phyloP scores from a whole-genome alignment of 768 basidiomycete species.

The Lentinula edodes region DNA sequence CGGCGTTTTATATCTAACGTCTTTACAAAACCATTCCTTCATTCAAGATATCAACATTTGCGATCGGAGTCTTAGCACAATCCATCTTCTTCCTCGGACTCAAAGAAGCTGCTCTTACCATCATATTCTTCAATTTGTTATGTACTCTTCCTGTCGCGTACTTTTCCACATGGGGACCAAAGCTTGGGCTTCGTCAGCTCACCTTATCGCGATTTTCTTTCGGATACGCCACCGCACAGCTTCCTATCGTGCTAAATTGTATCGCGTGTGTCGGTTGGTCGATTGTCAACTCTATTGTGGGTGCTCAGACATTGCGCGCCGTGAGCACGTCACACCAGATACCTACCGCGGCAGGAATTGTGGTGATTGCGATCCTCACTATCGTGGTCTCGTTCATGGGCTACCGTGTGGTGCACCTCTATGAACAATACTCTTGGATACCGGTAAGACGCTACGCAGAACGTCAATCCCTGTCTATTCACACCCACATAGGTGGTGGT shows the following conservation, averaged over 20 bases:
- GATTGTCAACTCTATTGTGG: constrained; percentile 57
- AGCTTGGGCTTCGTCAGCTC: constrained; percentile 59
- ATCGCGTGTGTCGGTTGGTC: constrained; percentile 48
- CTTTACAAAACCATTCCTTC: neutral
- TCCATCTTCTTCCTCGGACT: neutral
- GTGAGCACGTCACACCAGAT: constrained; percentile 2
- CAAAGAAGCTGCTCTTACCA: constrained; percentile 1
- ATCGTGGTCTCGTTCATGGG: constrained; percentile 4
- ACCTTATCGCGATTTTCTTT: constrained; percentile 28
- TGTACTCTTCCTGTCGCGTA: neutral
- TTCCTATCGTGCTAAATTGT: neutral
- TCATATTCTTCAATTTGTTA: neutral
- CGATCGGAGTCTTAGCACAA: neutral
- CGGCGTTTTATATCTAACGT: neutral
- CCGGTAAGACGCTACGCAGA: neutral
- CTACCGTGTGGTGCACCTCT: constrained; percentile 1
- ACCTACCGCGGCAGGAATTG: constrained; percentile 1
- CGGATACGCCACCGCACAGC: neutral
- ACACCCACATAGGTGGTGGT: neutral
- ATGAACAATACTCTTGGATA: constrained; percentile 5
- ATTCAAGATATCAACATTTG: neutral
- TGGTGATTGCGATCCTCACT: neutral
- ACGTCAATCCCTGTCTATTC: neutral
- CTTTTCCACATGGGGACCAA: constrained; percentile 47
- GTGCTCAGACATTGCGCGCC: constrained; percentile 36